phyloP scores from a whole-genome alignment of 108 stramenopile species.

The Nitzschia sp. region DNA sequence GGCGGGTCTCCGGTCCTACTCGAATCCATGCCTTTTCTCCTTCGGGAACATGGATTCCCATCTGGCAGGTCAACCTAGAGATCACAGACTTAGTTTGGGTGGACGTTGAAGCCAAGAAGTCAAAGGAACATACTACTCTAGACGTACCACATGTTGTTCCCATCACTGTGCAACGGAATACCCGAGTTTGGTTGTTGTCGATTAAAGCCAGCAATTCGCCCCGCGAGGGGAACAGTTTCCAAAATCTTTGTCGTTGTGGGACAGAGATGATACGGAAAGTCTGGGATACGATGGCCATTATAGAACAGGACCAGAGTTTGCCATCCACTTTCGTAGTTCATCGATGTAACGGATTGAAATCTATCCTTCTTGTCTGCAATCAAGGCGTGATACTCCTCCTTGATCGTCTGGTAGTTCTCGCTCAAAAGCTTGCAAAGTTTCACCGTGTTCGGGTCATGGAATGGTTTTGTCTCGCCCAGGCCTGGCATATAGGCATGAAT shows the following conservation, averaged over 20 bases:
- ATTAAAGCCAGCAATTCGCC: conserved; percentile 87
- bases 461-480: conserved; percentile 62
- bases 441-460: conserved; percentile 62
- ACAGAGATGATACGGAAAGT: conserved; percentile 86
- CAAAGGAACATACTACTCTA: not conserved
- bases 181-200: conserved; percentile 76
- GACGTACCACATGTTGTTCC: conserved; percentile 86
- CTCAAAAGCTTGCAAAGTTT: conserved; percentile 54
- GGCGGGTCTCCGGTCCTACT: conserved; percentile 73
- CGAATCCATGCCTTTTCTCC: conserved; percentile 64
- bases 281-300: conserved; percentile 84
- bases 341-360: conserved; percentile 83
- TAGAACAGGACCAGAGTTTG: conserved; percentile 83
- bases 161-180: conserved; percentile 82
- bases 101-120: not conserved
- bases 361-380: conserved; percentile 66
- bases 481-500: conserved; percentile 88
- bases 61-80: conserved; percentile 73
- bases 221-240: conserved; percentile 80
- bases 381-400: conserved; percentile 67
- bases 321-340: conserved; percentile 90
- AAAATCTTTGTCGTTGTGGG: conserved; percentile 79
- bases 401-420: conserved; percentile 76
- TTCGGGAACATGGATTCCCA: conserved; percentile 67
- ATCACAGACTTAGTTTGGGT: too few species aligned